Evolutionary conservation across 1,284 basidiomycete genomes (phyloP), one percentile per base, ranked within the genome.

Genomic region (Takashimella tepidaria): DNA sequence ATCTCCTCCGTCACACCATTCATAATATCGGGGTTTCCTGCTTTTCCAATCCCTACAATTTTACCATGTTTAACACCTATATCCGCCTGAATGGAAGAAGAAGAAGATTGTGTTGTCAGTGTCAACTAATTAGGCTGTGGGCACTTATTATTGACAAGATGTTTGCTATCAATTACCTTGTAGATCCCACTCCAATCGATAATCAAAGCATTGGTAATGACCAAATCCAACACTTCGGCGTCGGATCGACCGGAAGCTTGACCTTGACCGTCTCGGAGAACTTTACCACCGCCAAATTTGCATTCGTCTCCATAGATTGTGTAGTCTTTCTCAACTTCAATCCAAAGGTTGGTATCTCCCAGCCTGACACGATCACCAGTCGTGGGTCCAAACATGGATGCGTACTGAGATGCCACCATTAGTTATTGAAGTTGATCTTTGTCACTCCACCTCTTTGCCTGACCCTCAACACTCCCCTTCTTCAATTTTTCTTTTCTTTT

Each of bases 241-340:
- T 88, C 83, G 0, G 82, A 77, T 6, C 85, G 78, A 54, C 88
- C 84, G 0, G 88, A 89, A 0, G 87, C 87, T 74, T 98, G 95
- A 5, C 93, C 96, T 88, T 93, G 93, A 8, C 92, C 92, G 67
- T 97, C 93, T n/a, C 92, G 85, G 49, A 96, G 86, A 0, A 86
- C 84, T 76, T 97, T 97, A 12, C 90, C 93, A 67, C 95, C 95
- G 12, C 95, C 95, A 67, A 99, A 99, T 75, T 98, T 98, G 78
- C 89, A 86, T 77, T 98, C 96, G 63, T 99, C 95, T 8, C 95
- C 82, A 55, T 82, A 81, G 4, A 67, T 60, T 0, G 80, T 81
- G 56, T 82, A 81, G 67, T 98, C 96, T 37, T 82, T 79, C 72
- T 98, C 95, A 3, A 99, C 87, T 73, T 93, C 84, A 60, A 98